A percentile compares a stretch with the other conserved stretches of the same genome.
phyloP scores from a whole-genome alignment of 2,329 filamentous ascomycete species.

The Penicillium vulpinum region DNA sequence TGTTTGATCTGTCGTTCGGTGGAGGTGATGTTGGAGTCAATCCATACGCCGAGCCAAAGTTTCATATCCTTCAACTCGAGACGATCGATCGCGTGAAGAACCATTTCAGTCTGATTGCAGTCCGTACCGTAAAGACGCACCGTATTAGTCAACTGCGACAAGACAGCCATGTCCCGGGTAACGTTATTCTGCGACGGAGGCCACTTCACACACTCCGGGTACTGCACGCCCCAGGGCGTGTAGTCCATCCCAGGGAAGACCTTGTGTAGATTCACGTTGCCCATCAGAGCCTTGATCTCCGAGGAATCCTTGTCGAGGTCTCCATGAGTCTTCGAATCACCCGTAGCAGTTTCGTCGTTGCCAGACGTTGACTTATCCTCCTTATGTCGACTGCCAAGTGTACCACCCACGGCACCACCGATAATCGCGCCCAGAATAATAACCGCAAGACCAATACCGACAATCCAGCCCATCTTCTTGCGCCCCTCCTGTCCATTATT shows the following conservation, averaged over 20 bases:
- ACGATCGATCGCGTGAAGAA: constrained; percentile 75
- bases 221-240: constrained; percentile 87
- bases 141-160: constrained; percentile 85
- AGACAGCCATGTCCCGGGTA: constrained; percentile 84
- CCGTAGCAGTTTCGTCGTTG: constrained; percentile 54
- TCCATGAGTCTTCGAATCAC: constrained; percentile 64
- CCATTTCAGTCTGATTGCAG: constrained; percentile 96
- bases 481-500: constrained; percentile 60
- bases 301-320: constrained; percentile 71
- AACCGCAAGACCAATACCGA: constrained; percentile 65
- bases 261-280: constrained; percentile 80
- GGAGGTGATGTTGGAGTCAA: constrained; percentile 79
- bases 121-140: constrained; percentile 92
- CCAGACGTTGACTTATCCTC: constrained; percentile 32
- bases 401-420: constrained; percentile 71
- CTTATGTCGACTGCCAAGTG: constrained; percentile 59
- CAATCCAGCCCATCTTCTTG: constrained; percentile 68
- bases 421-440: constrained; percentile 69
- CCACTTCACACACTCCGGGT: constrained; percentile 73
- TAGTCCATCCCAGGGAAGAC: constrained; percentile 97
- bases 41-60: constrained; percentile 93
- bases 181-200: constrained; percentile 92
- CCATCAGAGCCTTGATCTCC: constrained; percentile 79
- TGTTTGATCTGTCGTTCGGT: constrained; percentile 78
- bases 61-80: constrained; percentile 75